Percentiles rank a stretch among this genome's conserved stretches.
Conservation (phyloP, 257 asterid species). For the Plantago major region DNA sequence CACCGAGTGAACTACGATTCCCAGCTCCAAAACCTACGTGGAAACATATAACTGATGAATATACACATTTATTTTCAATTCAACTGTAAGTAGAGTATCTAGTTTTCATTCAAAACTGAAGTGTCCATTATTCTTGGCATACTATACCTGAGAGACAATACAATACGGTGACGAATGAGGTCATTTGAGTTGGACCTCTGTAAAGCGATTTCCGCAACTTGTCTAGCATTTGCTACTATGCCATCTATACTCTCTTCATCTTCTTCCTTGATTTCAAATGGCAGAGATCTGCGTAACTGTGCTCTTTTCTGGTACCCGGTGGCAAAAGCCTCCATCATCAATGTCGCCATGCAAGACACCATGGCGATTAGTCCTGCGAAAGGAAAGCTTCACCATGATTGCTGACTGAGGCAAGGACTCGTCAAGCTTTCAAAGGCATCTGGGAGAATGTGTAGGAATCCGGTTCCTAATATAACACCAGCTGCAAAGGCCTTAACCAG, state of each 20-base stretch:
- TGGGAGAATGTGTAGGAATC: constrained; percentile 54
- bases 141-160: neutral
- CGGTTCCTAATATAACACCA: constrained; percentile 54
- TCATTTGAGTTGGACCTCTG: neutral
- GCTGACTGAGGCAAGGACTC: constrained; percentile 38
- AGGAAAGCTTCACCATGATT: constrained; percentile 51
- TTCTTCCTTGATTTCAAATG: constrained; percentile 23
- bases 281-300: constrained; percentile 31
- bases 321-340: constrained; percentile 44
- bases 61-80: no score
- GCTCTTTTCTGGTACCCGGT: constrained; percentile 33
- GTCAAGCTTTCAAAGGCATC: constrained; percentile 42
- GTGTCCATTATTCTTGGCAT: neutral
- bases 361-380: constrained; percentile 44
- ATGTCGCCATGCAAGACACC: constrained; percentile 44
- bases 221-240: constrained; percentile 6
- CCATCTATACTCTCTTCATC: constrained; percentile 18
- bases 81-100: no score
- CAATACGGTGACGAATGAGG: constrained; percentile 1
- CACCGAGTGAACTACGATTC: constrained; percentile 58
- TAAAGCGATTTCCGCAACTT: neutral
- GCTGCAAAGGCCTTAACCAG: constrained; percentile 58
- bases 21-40: constrained; percentile 50
- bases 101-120: neutral
- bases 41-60: neutral